Evolutionary conservation across 768 basidiomycete species (phyloP).

Genomic region (Serendipita sp.): DNA sequence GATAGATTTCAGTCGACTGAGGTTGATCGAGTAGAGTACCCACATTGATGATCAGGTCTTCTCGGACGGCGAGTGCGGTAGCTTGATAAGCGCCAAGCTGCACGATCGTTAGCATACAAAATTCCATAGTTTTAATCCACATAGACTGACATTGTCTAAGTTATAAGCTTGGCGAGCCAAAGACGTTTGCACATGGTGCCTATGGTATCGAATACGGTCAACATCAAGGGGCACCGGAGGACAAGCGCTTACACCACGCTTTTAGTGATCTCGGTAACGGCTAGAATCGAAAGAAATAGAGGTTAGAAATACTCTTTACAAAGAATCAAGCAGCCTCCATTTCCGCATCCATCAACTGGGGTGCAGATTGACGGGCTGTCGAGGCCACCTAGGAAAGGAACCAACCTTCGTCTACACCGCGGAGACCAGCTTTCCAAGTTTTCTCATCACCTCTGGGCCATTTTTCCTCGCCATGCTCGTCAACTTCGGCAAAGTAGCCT

Average conservation of each 20-base stretch:
- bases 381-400: too few species aligned
- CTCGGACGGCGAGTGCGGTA: slow-evolving; percentile 71
- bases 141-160: slow-evolving; percentile 34
- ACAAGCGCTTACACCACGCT: slow-evolving; percentile 50
- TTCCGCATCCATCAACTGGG: neutral
- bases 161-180: slow-evolving; percentile 86
- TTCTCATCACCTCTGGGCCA: slow-evolving; percentile 63
- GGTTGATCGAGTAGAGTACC: neutral
- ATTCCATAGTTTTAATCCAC: neutral
- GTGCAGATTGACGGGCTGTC: neutral
- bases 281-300: slow-evolving; percentile 23
- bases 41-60: slow-evolving; percentile 60
- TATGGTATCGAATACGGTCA: neutral
- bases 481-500: slow-evolving; percentile 71
- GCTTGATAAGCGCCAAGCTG: slow-evolving; percentile 84
- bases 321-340: too few species aligned
- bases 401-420: slow-evolving; percentile 11
- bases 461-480: slow-evolving; percentile 59
- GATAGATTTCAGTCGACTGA: neutral
- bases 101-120: neutral
- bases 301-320: neutral
- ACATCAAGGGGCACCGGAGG: too few species aligned
- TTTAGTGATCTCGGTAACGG: slow-evolving; percentile 45
- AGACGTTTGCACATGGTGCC: slow-evolving; percentile 33
- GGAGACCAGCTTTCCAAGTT: slow-evolving; percentile 14